Evolutionary conservation across 331 rosid genomes (phyloP).

Genomic region (Malus hybrid): DNA sequence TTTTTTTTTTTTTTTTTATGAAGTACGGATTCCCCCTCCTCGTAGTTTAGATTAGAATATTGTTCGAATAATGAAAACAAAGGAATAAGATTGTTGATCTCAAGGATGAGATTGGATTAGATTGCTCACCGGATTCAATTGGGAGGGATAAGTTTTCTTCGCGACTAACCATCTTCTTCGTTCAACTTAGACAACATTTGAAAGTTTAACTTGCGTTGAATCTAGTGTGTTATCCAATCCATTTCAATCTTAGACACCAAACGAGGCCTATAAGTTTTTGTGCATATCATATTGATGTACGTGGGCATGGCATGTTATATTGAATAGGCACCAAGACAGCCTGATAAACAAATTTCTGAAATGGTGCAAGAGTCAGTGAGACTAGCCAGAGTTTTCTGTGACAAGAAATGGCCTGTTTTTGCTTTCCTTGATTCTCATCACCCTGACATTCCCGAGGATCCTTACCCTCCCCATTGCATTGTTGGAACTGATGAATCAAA

Average conservation of each 20-base stretch:
- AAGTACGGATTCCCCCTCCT: too few relatives aligned
- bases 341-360: constrained; percentile 41
- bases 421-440: constrained; percentile 76
- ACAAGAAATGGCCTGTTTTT: constrained; percentile 73
- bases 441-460: constrained; percentile 70
- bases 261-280: not conserved
- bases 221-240: not conserved
- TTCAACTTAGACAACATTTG: too few relatives aligned
- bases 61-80: too few relatives aligned
- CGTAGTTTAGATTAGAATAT: not conserved
- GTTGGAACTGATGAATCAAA: constrained; percentile 66
- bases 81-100: too few relatives aligned
- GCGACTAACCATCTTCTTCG: too few relatives aligned
- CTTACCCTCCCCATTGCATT: constrained; percentile 88
- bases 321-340: constrained; percentile 64
- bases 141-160: too few relatives aligned
- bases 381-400: constrained; percentile 52
- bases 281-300: not conserved
- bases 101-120: not conserved
- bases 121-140: not conserved
- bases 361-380: constrained; percentile 64
- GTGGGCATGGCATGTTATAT: too few relatives aligned
- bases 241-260: not conserved
- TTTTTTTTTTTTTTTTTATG: too few relatives aligned
- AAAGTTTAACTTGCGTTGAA: not conserved